Base-by-base conservation (phyloP, 2,329 filamentous ascomycete species). In the Ophiostoma himal-ulmi region DNA sequence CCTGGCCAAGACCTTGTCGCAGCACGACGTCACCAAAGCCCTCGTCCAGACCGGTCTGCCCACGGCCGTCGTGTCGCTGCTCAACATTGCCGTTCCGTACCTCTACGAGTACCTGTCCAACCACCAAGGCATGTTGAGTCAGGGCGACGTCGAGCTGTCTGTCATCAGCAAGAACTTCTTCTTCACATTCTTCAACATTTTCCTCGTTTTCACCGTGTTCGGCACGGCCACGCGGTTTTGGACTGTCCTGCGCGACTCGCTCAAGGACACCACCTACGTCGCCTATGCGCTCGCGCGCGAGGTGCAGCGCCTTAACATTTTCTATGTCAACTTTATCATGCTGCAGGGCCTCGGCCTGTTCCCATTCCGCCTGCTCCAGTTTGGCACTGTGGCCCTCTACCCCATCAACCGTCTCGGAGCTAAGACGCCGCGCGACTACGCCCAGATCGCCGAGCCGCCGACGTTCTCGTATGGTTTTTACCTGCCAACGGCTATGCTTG, bases 161-260 rank as follows among this genome's bases (percentile, higher is more conserved):
- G 85, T 96, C 64, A 94, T 99, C 74, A 97, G 93, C 69, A 99
- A 99, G 82, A 99, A 98, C 80, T 99, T 98, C 81, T 97, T 98
- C 84, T 99, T 99, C 78, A 94, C 91, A 11, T 99, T 99, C 80
- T 98, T 99, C 86, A 99, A 99, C 80, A 92, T 98, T 71, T 99
- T 99, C 80, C 86, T 98, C 68, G 88, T 98, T 64, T 97, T 98
- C 78, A 96, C 94, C 0, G 86, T 95, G 36, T 91, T 96, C 65
- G 91, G 91, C 69, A 93, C 93, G 5, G 92, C 91, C 80, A 88
- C 90, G 54, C 88, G 89, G 69, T 91, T 97, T 76, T 88, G 88
- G 79, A 73, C 70, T 20, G 86, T 91, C 69, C 83, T 98, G 66
- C 88, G 88, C 69, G 86, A 94, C 67, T 87, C 90, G 11, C 84